Base-by-base conservation (phyloP, 2,329 filamentous ascomycete genomes). In the Alternaria solani region DNA sequence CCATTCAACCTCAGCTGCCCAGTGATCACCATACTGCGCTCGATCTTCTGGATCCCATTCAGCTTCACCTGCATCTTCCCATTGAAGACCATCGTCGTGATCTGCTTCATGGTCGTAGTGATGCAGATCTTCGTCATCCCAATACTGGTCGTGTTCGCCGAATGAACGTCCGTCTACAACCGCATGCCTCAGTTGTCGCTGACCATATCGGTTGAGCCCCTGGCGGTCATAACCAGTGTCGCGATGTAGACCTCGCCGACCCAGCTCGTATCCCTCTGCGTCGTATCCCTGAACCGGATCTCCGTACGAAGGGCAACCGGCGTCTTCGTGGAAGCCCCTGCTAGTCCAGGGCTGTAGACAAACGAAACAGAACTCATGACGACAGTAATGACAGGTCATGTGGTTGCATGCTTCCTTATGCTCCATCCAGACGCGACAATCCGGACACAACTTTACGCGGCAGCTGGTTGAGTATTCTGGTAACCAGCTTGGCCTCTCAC, bases 341-440 rank as follows among this genome's bases (percentile, higher is more conserved):
- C n/a, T 32, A 6, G 11, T 23, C 57, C 55, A 65, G 1, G 11
- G n/a, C 9, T 57, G 46, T 18, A 61, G 41, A 30, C 66, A 67
- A 7, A 67, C 36, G 52, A 67, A 67, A 39, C 64, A 69, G 55
- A 65, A 69, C 5, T 62, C 7, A 23, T 53, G 20, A 11, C 51
- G 20, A 34, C 64, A 65, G 25, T 43, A 25, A 5, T n/a, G 16
- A 18, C 60, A 69, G 7, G 25, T 43, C 64, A 67, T 62, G 12
- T 65, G 62, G 42, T 67, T 67, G 30, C 64, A 69, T 5, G 62
- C 62, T 11, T 65, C 60, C 8, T 48, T 38, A n/a, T 54, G 61
- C 43, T 69, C 53, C 42, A 67, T 62, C 60, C 62, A 62, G 3
- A 47, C 34, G 14, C 34, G 43, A 38, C 66, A 64, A 2, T 34